Base-by-base conservation (phyloP, 2,329 filamentous ascomycete species). In the Fusarium albidum region DNA sequence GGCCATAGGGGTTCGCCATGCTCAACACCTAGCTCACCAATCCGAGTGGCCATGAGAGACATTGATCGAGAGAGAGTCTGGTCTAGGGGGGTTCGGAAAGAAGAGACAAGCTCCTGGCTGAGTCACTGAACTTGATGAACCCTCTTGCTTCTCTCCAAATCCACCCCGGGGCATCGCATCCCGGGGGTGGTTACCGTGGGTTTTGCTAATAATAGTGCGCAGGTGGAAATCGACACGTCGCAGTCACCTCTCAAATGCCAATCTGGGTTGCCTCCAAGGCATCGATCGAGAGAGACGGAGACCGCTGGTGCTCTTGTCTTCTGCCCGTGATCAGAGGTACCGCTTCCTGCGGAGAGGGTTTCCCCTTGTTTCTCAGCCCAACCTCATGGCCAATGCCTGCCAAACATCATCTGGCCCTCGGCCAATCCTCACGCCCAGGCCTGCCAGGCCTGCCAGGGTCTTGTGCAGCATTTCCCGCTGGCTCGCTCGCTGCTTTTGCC, bases 191-290 rank as follows among this genome's bases (percentile, higher is more conserved):
- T n/a, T n/a, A n/a, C n/a, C n/a, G n/a, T n/a, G n/a, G n/a, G n/a
- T n/a, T 33, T 52, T 52, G 42, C 62, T 63, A 65, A 65, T 53
- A 61, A 64, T 63, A 65, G 51, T 48, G 37, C 21, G 34, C 35
- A 17, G 40, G 31, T 17, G 26, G 41, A 35, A 60, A 41, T 47
- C 52, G 52, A 64, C 58, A 57, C 52, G 53, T 61, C 45, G 49
- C 26, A 46, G 42, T 52, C 32, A 28, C 43, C 42, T 33, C 49
- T 59, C 57, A 56, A 42, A 45, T n/a, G n/a, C n/a, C 57, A 50
- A 62, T 55, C n/a, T 39, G 17, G 54, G 33, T 40, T 47, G 32
- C 33, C 21, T 42, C 18, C 21, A 28, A 39, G n/a, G 29, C 27
- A 43, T 51, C 21, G 40, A 29, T 21, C 21, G 4, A n/a, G n/a